These are phyloP conservation scores for Pseudognaphalium luteoalbum DNA, from an alignment of 129 eudicot genomes.

Conservation along the genomic window DNA sequence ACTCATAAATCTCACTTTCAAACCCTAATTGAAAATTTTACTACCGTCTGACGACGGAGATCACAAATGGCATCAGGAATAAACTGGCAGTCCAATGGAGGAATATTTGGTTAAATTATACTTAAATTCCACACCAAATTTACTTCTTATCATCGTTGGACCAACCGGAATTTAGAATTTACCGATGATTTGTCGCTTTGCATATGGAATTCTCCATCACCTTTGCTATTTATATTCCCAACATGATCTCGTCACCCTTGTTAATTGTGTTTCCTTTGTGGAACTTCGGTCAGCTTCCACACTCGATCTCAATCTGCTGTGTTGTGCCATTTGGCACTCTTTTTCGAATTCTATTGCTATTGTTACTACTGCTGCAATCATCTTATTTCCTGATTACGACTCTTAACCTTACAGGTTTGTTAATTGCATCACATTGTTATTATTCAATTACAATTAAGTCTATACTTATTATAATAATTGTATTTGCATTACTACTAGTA, in stretches of 20 bases:
- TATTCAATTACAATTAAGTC: background rate
- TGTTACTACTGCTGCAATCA: background rate
- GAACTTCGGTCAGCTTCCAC: conserved; percentile 31
- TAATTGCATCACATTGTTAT: conserved; percentile 1
- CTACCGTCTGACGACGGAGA: conserved; percentile 39
- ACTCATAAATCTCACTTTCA: conserved; percentile 1
- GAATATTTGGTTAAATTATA: conserved; percentile 30
- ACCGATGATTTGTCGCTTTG: conserved; percentile 36
- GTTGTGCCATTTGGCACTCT: conserved; percentile 62
- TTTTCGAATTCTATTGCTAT: conserved; percentile 8
- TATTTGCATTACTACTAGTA: background rate
- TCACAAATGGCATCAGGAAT: conserved; percentile 33
- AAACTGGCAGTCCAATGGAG: conserved; percentile 11
- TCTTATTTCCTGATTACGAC: conserved; percentile 19
- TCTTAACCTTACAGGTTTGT: conserved; percentile 42
- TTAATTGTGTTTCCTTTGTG: conserved; percentile 17
- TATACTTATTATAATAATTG: background rate
- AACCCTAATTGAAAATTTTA: conserved; percentile 19
- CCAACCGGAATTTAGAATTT: conserved; percentile 21
- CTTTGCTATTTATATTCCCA: conserved; percentile 33
- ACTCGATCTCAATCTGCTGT: background rate
- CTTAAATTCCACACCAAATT: conserved; percentile 5
- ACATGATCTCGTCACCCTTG: conserved; percentile 25
- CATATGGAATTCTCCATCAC: conserved; percentile 36
- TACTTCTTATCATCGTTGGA: conserved; percentile 20